Percentiles rank a stretch among this genome's conserved stretches.
These are phyloP conservation scores for Epichloe festucae DNA, from an alignment of 2,329 filamentous ascomycete species.

Conservation along the genomic window DNA sequence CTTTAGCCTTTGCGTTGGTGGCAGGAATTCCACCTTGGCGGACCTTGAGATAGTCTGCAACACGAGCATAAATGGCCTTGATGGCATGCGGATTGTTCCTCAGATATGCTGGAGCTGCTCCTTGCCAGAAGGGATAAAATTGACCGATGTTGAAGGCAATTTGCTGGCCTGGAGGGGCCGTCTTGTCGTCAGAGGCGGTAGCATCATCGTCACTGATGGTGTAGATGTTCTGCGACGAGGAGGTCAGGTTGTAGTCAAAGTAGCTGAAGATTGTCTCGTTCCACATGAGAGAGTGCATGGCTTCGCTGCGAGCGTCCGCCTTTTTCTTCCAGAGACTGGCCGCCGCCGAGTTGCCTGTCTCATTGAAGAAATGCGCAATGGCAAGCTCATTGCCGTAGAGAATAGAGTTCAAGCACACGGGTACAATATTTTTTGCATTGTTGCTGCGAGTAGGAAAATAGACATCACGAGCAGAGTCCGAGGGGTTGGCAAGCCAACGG, in stretches of 20 bases:
- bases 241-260: conserved; percentile 58
- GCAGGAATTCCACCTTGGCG: conserved; percentile 46
- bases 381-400: conserved; percentile 51
- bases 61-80: conserved; percentile 37
- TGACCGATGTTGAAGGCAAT: conserved; percentile 45
- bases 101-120: conserved; percentile 44
- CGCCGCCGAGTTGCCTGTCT: conserved; percentile 35
- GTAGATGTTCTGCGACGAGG: conserved; percentile 40
- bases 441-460: conserved; percentile 55
- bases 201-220: conserved; percentile 34
- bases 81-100: conserved; percentile 47
- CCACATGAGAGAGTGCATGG: conserved; percentile 53
- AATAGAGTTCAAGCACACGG: conserved; percentile 56
- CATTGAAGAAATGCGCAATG: conserved; percentile 41
- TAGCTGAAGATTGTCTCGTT: conserved; percentile 49
- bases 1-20: conserved; percentile 45
- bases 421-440: conserved; percentile 44
- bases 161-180: conserved; percentile 41
- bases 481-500: conserved; percentile 44
- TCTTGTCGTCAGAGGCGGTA: conserved; percentile 14
- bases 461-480: conserved; percentile 43
- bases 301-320: conserved; percentile 41
- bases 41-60: conserved; percentile 37
- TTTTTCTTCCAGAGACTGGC: conserved; percentile 35
- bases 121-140: conserved; percentile 58